Conservation (phyloP, 306 rosid genomes). For the Cicer cuneatum region DNA sequence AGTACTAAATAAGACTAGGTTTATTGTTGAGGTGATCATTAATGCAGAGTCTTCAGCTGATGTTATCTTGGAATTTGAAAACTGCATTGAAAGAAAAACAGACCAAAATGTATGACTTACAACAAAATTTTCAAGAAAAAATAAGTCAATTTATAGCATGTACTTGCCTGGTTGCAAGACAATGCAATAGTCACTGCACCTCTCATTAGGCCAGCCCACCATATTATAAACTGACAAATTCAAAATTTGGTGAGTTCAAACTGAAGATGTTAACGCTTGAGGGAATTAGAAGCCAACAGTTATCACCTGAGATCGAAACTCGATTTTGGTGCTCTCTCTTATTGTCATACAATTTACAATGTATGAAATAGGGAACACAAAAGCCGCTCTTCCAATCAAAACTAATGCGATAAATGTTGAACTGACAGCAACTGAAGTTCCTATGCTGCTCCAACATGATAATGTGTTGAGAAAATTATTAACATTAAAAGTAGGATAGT, state of each 20-base stretch:
- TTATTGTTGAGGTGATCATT: slow-evolving; percentile 73
- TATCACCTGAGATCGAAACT: slow-evolving; percentile 66
- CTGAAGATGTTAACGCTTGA: slow-evolving; percentile 10
- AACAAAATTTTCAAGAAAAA: not conserved
- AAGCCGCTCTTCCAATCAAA: slow-evolving; percentile 85
- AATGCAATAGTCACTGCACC: slow-evolving; percentile 90
- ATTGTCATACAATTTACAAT: slow-evolving; percentile 54
- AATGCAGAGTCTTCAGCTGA: slow-evolving; percentile 48
- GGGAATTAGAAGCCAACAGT: slow-evolving; percentile 16
- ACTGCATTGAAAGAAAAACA: slow-evolving; percentile 56
- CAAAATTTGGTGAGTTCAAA: slow-evolving; percentile 36
- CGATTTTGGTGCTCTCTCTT: slow-evolving; percentile 59
- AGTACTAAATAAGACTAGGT: slow-evolving; percentile 75
- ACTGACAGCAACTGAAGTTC: slow-evolving; percentile 77
- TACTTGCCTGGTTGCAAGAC: slow-evolving; percentile 71
- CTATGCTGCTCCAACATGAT: slow-evolving; percentile 56
- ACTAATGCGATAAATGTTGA: slow-evolving; percentile 66
- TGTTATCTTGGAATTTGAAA: slow-evolving; percentile 43
- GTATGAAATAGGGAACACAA: slow-evolving; percentile 79
- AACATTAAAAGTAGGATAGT: not conserved
- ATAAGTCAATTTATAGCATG: not conserved
- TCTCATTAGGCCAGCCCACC: slow-evolving; percentile 98
- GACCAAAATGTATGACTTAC: slow-evolving; percentile 8
- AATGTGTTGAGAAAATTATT: slow-evolving; percentile 14
- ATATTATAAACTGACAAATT: slow-evolving; percentile 70